Percentiles rank a stretch among this genome's conserved stretches.
Conservation (phyloP, 2,329 filamentous ascomycete genomes). For the Microdochium trichocladiopsis region DNA sequence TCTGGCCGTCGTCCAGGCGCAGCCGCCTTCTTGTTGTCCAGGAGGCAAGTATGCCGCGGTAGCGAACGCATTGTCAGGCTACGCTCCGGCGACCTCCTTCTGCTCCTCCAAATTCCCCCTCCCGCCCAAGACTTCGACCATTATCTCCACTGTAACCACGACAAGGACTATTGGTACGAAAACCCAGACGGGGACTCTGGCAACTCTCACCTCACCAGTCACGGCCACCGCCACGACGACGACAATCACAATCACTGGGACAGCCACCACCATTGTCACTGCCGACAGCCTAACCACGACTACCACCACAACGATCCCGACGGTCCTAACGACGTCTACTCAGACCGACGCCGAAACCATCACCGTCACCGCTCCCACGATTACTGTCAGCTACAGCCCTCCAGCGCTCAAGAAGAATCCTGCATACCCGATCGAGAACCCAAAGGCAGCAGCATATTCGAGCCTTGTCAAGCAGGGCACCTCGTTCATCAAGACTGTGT, state of each 20-base stretch:
- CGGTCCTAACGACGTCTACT: background rate
- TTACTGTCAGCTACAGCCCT: background rate
- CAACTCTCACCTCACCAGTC: background rate
- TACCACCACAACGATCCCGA: background rate
- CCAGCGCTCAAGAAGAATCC: background rate
- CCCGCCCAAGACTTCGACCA: background rate
- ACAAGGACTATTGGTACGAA: background rate
- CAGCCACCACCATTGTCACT: background rate
- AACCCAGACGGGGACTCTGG: background rate
- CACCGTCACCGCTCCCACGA: background rate
- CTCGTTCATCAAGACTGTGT: background rate
- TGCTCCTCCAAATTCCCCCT: background rate
- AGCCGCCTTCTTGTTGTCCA: no score
- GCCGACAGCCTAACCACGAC: background rate
- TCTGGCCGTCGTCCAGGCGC: no score
- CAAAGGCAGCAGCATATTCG: background rate
- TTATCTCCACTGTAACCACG: background rate
- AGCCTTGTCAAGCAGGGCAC: background rate
- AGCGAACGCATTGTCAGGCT: background rate
- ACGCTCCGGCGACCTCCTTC: background rate
- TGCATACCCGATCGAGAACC: background rate
- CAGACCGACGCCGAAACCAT: background rate
- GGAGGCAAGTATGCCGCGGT: background rate
- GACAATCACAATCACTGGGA: background rate
- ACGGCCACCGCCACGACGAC: background rate